phyloP scores from a whole-genome alignment of 83 land plant species.

The Thuja plicata region DNA sequence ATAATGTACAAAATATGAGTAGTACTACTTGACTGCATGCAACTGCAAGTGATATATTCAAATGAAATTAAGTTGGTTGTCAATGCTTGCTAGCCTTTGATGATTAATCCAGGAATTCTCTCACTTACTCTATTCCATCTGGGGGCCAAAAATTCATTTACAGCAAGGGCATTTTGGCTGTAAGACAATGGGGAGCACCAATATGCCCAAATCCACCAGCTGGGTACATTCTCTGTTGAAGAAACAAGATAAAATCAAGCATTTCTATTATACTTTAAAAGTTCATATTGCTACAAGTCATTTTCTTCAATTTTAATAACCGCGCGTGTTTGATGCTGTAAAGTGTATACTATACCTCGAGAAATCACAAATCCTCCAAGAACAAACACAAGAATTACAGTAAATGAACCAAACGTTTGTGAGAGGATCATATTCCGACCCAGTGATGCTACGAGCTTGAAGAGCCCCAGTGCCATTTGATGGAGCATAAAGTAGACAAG shows the following conservation, averaged over 20 bases:
- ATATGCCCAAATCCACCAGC: constrained; percentile 88
- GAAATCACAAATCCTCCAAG: constrained; percentile 45
- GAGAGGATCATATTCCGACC: constrained; percentile 35
- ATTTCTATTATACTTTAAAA: background rate
- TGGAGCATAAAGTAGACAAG: constrained; percentile 28
- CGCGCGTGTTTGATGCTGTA: background rate
- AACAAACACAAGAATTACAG: constrained; percentile 23
- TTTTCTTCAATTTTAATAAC: background rate
- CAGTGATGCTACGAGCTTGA: constrained; percentile 30
- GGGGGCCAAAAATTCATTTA: constrained; percentile 70
- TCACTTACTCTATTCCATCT: constrained; percentile 58
- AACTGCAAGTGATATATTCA: background rate
- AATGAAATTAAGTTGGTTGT: background rate
- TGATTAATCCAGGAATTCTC: background rate
- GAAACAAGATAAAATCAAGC: background rate
- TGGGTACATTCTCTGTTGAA: constrained; percentile 49
- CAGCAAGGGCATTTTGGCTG: constrained; percentile 67
- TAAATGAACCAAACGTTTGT: constrained; percentile 35
- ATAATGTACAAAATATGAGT: background rate
- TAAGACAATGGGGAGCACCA: constrained; percentile 76
- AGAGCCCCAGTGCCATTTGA: constrained; percentile 38
- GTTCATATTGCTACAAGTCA: background rate
- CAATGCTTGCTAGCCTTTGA: background rate
- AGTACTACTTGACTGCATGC: constrained; percentile 6
- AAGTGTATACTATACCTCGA: constrained; percentile 16